Conservation (phyloP, 805 yeast genomes). For the Nematodospora valgi region DNA sequence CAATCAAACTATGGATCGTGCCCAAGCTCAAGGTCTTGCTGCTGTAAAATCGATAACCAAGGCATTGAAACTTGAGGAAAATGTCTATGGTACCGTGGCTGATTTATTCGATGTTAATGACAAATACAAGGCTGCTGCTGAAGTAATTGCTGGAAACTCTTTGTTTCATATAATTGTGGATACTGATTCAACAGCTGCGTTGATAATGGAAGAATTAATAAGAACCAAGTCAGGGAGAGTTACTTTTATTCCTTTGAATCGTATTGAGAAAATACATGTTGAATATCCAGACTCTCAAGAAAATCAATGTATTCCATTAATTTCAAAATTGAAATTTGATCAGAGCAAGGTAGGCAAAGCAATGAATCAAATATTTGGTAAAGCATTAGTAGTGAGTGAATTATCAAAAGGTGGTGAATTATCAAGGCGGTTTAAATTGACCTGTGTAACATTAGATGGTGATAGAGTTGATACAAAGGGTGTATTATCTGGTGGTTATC, state of each 20-base stretch:
- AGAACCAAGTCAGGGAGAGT: conserved; percentile 76
- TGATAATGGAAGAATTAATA: conserved; percentile 71
- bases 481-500: conserved; percentile 82
- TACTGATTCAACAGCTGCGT: conserved; percentile 76
- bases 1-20: conserved; percentile 71
- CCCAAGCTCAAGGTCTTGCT: conserved; percentile 63
- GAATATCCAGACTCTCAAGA: conserved; percentile 57
- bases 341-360: conserved; percentile 55
- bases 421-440: conserved; percentile 57
- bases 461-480: conserved; percentile 85
- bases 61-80: conserved; percentile 53
- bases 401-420: conserved; percentile 65
- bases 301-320: conserved; percentile 69
- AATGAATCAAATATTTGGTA: conserved; percentile 76
- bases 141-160: conserved; percentile 83
- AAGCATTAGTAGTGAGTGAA: conserved; percentile 70
- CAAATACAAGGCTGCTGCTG: conserved; percentile 81
- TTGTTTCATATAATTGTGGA: conserved; percentile 89
- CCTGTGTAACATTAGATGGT: conserved; percentile 88
- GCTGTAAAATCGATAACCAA: conserved; percentile 64
- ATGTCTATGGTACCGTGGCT: conserved; percentile 80
- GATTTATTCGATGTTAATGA: conserved; percentile 79
- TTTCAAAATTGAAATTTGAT: conserved; percentile 67
- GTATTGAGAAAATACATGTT: conserved; percentile 43
- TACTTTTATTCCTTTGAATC: conserved; percentile 85